Base-by-base conservation (phyloP, 2,329 filamentous ascomycete genomes). In the Penicillium sp. region DNA sequence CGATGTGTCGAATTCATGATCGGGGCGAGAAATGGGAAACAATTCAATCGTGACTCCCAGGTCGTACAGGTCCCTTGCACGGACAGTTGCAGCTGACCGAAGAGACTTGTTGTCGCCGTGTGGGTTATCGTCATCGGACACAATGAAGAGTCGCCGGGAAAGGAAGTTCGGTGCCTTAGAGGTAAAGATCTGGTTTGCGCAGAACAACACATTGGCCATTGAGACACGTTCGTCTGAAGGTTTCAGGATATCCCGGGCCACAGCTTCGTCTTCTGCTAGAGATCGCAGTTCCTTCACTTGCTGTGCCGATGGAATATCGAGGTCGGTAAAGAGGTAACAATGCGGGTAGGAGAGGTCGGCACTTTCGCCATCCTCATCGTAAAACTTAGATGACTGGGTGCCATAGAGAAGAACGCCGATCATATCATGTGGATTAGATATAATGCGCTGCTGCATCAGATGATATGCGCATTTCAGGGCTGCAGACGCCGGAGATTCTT, bases 361-460 rank as follows among this genome's bases (percentile, higher is more conserved):
- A 27, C 74, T 75, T 42, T 76, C 77, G 51, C 80, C 83, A 51
- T 84, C 81, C 40, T 86, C 85, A 14, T 85, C 83, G 41, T 87
- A 83, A 57, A 91, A 92, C 62, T 87, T 91, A 35, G 90, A 89
- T 72, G 89, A 83, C 65, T 95, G 80, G 0, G 94, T 99, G 8
- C 92, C 92, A 68, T 95, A 99, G 0, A 99, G 79, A 33, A 99
- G 71, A 24, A 99, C 88, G 2, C 92, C 92, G 82, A 99, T 96
- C 89, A 96, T 95, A 56, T 99, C 94, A 66, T 87, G 92, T 1
- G 94, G 94, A 55, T 92, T 92, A 3, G 92, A 92, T 63, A 99
- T 97, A 71, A 99, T 97, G 63, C 94, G 90, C 75, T 97, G 92
- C 74, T 97, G 90, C 90, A 99, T 96, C 47, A 99, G 79, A 66